Evolutionary conservation across 805 yeast species (phyloP).

Genomic region (Yarrowia yakushimensis): DNA sequence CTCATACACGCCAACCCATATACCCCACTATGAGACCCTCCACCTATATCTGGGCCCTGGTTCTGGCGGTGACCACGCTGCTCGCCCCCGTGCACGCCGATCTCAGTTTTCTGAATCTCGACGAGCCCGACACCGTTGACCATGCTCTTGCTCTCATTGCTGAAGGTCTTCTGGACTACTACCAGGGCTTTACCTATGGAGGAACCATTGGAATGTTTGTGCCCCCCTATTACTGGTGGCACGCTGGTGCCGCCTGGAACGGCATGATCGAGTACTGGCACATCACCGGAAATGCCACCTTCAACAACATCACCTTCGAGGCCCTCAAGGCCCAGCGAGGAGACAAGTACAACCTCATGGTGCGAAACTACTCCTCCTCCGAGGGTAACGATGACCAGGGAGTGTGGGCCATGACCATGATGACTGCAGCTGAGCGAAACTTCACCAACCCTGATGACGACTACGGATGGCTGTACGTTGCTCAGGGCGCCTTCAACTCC

Average conservation of each 20-base stretch:
- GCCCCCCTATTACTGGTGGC: slow-evolving; percentile 97
- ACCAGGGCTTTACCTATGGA: slow-evolving; percentile 61
- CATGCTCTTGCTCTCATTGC: slow-evolving; percentile 52
- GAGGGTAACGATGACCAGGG: slow-evolving; percentile 99
- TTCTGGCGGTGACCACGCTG: slow-evolving; percentile 6
- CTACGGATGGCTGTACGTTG: slow-evolving; percentile 77
- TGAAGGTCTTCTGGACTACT: slow-evolving; percentile 65
- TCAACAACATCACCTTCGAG: slow-evolving; percentile 52
- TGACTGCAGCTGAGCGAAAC: slow-evolving; percentile 88
- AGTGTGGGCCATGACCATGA: slow-evolving; percentile 92
- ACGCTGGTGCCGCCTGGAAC: slow-evolving; percentile 96
- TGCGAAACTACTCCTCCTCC: slow-evolving; percentile 80
- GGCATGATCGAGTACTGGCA: slow-evolving; percentile 73
- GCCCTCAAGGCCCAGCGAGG: slow-evolving; percentile 75
- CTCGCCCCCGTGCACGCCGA: slow-evolving; percentile 19
- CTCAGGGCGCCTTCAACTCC: slow-evolving; percentile 87
- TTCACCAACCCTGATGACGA: slow-evolving; percentile 66
- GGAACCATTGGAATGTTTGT: slow-evolving; percentile 84
- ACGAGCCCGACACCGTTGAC: slow-evolving; percentile 43
- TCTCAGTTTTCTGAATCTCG: slow-evolving; percentile 37
- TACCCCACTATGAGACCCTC: slow-evolving; percentile 18
- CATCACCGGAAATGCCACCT: slow-evolving; percentile 67
- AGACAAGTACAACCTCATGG: slow-evolving; percentile 72
- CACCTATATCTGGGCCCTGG: slow-evolving; percentile 13
- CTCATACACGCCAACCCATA: not conserved